Conservation (phyloP, 139 green algal species). For the Nannochloris sp. region DNA sequence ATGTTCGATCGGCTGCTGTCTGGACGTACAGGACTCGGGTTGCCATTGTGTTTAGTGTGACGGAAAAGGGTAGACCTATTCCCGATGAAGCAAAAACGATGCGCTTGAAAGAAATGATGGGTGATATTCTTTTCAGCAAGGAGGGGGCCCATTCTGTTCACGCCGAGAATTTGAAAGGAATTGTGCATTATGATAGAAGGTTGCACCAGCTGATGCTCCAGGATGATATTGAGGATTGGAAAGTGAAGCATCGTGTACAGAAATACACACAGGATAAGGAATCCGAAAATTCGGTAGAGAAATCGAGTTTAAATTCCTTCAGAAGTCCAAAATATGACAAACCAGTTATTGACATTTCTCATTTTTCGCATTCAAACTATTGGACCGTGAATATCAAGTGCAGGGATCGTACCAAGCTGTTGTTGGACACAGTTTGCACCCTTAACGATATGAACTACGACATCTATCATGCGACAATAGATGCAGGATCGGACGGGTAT, state of each 20-base stretch:
- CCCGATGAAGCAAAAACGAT: conserved; percentile 48
- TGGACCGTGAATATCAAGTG: conserved; percentile 78
- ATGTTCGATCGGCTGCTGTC: conserved; percentile 72
- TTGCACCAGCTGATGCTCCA: conserved; percentile 86
- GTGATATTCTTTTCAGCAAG: conserved; percentile 48
- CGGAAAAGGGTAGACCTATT: conserved; percentile 53
- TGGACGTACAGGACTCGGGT: conserved; percentile 74
- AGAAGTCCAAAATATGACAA: conserved; percentile 39
- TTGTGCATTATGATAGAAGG: conserved; percentile 79
- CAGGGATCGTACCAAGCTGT: conserved; percentile 82
- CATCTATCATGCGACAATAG: conserved; percentile 89
- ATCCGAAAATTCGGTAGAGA: not conserved
- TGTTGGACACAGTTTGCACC: conserved; percentile 73
- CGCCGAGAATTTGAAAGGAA: conserved; percentile 37
- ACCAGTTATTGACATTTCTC: conserved; percentile 53
- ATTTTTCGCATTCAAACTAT: conserved; percentile 58
- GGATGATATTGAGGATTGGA: conserved; percentile 36
- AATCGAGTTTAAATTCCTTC: not conserved
- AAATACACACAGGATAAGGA: not conserved
- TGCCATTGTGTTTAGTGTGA: conserved; percentile 72
- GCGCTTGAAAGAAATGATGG: conserved; percentile 53
- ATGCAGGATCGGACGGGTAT: conserved; percentile 29
- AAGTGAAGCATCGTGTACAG: not conserved
- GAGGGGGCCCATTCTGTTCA: not conserved
- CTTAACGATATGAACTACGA: conserved; percentile 89